phyloP scores from a whole-genome alignment of 2,329 filamentous ascomycete genomes.

The Paecilomyces sp. region DNA sequence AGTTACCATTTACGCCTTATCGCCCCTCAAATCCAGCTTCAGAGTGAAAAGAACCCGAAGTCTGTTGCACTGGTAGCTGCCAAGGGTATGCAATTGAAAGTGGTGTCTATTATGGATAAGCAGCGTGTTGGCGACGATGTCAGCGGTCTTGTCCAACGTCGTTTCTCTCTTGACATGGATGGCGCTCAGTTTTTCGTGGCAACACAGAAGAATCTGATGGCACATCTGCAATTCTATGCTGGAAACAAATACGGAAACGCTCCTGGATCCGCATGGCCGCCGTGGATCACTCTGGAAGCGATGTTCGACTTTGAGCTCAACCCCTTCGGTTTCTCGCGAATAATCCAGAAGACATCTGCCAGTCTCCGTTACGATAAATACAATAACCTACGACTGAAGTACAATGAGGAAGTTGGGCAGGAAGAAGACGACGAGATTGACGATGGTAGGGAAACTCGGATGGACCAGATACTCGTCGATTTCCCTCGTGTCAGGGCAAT shows the following conservation, averaged over 20 bases:
- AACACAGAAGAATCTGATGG: slow-evolving; percentile 83
- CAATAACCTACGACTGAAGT: slow-evolving; percentile 93
- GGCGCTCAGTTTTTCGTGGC: slow-evolving; percentile 98
- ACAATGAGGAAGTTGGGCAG: slow-evolving; percentile 83
- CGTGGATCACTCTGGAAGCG: slow-evolving; percentile 96
- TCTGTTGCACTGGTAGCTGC: slow-evolving; percentile 94
- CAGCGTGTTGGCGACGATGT: slow-evolving; percentile 85
- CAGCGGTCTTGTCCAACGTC: slow-evolving; percentile 87
- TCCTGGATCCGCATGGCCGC: slow-evolving; percentile 82
- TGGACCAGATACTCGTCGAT: slow-evolving; percentile 94
- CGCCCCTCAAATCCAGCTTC: slow-evolving; percentile 93
- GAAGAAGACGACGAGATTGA: slow-evolving; percentile 43
- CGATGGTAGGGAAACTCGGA: slow-evolving; percentile 60
- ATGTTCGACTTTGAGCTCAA: slow-evolving; percentile 95
- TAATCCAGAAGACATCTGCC: slow-evolving; percentile 94
- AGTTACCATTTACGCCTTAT: slow-evolving; percentile 93
- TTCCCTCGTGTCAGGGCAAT: slow-evolving; percentile 92
- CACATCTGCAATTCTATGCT: slow-evolving; percentile 85
- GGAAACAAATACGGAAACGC: slow-evolving; percentile 87
- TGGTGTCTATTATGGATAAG: slow-evolving; percentile 97
- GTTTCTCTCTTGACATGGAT: slow-evolving; percentile 93
- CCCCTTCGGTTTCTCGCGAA: slow-evolving; percentile 94
- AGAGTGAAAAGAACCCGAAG: slow-evolving; percentile 96
- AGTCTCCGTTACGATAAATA: slow-evolving; percentile 95
- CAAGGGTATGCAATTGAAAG: slow-evolving; percentile 96